A percentile compares a stretch with the other conserved stretches of the same genome.
phyloP scores from a whole-genome alignment of 805 yeast genomes.

The Candida vartiovaarae region DNA sequence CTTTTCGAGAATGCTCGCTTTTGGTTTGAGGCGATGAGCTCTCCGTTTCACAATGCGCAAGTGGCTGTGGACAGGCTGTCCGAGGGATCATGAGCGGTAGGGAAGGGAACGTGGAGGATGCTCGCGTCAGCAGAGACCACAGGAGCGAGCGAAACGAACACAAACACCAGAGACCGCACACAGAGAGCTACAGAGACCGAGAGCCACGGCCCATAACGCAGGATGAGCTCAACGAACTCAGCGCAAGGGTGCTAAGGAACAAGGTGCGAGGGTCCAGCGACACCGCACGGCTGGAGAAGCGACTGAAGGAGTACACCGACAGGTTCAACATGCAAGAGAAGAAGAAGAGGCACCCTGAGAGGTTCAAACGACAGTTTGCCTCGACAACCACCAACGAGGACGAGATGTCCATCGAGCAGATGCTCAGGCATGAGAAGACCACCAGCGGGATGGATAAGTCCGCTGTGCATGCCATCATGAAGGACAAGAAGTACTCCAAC shows the following conservation, averaged over 20 bases:
- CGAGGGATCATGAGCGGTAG: no score
- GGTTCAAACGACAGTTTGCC: conserved; percentile 1
- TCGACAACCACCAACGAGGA: conserved; percentile 15
- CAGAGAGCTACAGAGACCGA: conserved; percentile 1
- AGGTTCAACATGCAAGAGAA: conserved; percentile 7
- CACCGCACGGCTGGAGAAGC: conserved; percentile 17
- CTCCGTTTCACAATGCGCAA: no score
- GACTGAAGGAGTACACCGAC: conserved; percentile 13
- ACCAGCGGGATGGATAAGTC: conserved; percentile 15
- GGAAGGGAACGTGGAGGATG: no score
- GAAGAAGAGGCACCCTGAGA: not conserved
- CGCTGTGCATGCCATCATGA: conserved; percentile 29
- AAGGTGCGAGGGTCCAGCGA: conserved; percentile 22
- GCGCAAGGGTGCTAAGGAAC: conserved; percentile 28
- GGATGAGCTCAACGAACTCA: conserved; percentile 25
- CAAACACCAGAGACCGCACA: not conserved
- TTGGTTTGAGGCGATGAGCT: no score
- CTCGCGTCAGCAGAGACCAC: no score
- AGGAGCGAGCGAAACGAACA: no score
- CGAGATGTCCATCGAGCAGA: conserved; percentile 31
- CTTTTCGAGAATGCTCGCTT: no score
- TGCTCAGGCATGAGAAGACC: conserved; percentile 28
- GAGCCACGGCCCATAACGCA: not conserved
- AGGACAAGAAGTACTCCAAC: conserved; percentile 30
- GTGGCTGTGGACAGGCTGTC: no score